phyloP scores from a whole-genome alignment of 2,329 filamentous ascomycete species.

The Spiromastix sp. region DNA sequence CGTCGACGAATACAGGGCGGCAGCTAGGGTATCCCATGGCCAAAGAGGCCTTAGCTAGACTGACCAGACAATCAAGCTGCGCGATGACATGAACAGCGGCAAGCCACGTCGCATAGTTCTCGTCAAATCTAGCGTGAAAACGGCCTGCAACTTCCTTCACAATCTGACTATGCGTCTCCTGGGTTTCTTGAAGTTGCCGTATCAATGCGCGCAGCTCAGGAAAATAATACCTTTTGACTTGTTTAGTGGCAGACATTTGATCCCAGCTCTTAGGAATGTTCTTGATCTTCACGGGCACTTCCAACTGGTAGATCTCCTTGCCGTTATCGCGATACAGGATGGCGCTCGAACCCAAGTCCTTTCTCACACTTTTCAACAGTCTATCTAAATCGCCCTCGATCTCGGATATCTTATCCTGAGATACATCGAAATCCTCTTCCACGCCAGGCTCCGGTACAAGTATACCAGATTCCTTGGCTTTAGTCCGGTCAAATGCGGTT shows the following conservation, averaged over 20 bases:
- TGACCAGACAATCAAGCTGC: constrained; percentile 90
- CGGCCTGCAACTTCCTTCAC: constrained; percentile 74
- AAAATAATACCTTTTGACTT: constrained; percentile 91
- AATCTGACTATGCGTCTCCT: constrained; percentile 87
- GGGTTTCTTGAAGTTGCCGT: constrained; percentile 80
- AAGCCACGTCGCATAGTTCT: constrained; percentile 76
- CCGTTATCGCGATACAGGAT: constrained; percentile 76
- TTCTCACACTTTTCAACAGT: constrained; percentile 60
- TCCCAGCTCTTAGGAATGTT: constrained; percentile 76
- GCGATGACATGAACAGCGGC: constrained; percentile 81
- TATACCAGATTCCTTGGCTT: constrained; percentile 68
- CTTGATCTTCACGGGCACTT: constrained; percentile 76
- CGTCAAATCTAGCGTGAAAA: constrained; percentile 81
- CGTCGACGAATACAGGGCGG: constrained; percentile 75
- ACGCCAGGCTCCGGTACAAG: constrained; percentile 79
- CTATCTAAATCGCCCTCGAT: constrained; percentile 63
- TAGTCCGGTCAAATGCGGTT: constrained; percentile 74
- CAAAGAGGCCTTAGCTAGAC: constrained; percentile 77
- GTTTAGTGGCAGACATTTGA: constrained; percentile 89
- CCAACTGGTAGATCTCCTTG: constrained; percentile 94
- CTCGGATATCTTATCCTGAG: constrained; percentile 62
- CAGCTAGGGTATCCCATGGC: constrained; percentile 80
- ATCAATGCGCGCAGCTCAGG: constrained; percentile 72
- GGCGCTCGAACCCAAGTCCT: constrained; percentile 61
- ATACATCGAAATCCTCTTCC: constrained; percentile 84